These are phyloP conservation scores for Colletotrichum aenigma DNA, from an alignment of 2,329 filamentous ascomycete genomes.

Conservation along the genomic window DNA sequence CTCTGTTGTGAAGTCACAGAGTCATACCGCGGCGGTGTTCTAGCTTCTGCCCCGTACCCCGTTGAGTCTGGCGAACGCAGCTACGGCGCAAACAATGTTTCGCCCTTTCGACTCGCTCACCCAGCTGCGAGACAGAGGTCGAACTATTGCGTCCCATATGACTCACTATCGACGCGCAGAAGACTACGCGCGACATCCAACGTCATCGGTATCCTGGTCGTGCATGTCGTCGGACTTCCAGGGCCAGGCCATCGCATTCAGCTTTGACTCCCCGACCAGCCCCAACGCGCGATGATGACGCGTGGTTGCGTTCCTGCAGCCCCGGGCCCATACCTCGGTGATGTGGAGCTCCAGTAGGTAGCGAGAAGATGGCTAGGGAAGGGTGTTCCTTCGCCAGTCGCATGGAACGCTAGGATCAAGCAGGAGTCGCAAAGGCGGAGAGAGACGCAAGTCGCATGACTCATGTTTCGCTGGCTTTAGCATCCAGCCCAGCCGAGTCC, in stretches of 20 bases:
- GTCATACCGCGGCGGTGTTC: no score
- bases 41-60: no score
- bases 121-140: neutral
- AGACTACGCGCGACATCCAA: neutral
- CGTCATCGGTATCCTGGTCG: fast-evolving
- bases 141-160: fast-evolving
- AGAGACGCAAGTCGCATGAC: neutral
- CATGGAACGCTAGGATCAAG: neutral
- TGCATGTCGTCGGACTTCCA: neutral
- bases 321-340: neutral
- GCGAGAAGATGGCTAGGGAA: neutral
- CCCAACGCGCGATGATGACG: neutral
- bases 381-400: neutral
- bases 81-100: no score
- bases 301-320: neutral
- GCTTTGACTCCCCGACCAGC: no score
- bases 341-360: neutral
- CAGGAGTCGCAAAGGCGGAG: neutral
- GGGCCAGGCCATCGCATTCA: neutral
- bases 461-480: neutral
- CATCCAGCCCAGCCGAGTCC: neutral
- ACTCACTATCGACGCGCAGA: neutral
- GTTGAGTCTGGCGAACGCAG: fast-evolving
- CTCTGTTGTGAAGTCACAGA: neutral
- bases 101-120: no score